phyloP scores from a whole-genome alignment of 2,329 filamentous ascomycete species.

The Byssothecium circinans region DNA sequence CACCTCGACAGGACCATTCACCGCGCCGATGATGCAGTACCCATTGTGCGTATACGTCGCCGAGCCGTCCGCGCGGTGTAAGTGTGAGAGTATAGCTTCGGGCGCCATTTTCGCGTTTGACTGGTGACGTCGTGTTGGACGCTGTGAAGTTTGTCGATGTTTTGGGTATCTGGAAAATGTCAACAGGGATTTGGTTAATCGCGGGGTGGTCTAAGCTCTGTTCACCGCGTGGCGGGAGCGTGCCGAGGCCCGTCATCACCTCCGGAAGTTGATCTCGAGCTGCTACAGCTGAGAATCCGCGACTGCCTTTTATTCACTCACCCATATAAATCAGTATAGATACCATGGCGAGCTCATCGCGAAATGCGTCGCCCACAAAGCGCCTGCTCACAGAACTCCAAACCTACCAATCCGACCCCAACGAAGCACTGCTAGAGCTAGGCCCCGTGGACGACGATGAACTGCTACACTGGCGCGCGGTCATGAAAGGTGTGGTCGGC shows the following conservation, averaged over 20 bases:
- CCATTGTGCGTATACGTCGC: constrained; percentile 74
- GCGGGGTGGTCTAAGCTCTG: constrained; percentile 9
- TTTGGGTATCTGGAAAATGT: constrained; percentile 2
- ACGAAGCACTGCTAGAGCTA: constrained; percentile 59
- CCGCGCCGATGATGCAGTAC: constrained; percentile 79
- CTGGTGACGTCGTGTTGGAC: neutral
- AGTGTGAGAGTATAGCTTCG: constrained; percentile 42
- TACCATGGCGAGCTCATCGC: constrained; percentile 38
- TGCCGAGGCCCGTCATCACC: constrained; percentile 6
- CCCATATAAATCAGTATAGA: neutral
- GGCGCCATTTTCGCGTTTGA: constrained; percentile 21
- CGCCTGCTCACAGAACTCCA: constrained; percentile 65
- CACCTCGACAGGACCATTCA: constrained; percentile 92
- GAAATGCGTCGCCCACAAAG: constrained; percentile 52
- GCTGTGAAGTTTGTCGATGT: neutral
- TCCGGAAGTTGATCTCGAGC: neutral
- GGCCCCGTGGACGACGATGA: constrained; percentile 60
- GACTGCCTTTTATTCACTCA: neutral
- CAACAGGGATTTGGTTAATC: constrained; percentile 3
- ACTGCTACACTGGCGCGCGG: constrained; percentile 61
- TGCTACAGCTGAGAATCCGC: neutral
- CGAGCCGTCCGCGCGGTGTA: constrained; percentile 77
- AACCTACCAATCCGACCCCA: constrained; percentile 58
- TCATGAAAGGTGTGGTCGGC: constrained; percentile 60
- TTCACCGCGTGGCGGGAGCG: constrained; percentile 4